Base-by-base conservation (phyloP, 768 basidiomycete species). In the Termitomyces sp. region DNA sequence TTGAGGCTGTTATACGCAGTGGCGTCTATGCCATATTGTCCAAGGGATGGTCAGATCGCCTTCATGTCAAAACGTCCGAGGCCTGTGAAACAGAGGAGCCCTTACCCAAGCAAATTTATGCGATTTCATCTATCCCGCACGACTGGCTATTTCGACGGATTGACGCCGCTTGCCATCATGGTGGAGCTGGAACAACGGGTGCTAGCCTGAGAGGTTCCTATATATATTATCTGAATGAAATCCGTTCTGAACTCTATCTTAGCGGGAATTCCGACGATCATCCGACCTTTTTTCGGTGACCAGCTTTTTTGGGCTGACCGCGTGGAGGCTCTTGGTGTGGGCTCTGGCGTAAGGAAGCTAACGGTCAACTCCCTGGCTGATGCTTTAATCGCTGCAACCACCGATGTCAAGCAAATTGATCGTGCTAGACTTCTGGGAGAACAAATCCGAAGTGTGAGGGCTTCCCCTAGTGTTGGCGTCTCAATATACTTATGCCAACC, bases 231-330 rank as follows among this genome's bases (percentile, higher is more conserved):
- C 18, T 26, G 43, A 44, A 43, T 45, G 26, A 60, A 59, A 63
- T 45, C 42, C 13, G 14, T 26, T 22, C 12, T 43, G 45, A 54
- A 48, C 2, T 16, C 10, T 49, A 48, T 57, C 61, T 8, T 64
- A 91, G 92, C 92, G 59, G 94, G 93, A 8, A 90, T 94, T 53
- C 96, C 97, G 1, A 98, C 95, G 1, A 90, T 99, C 65, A 93
- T 98, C 69, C 87, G 87, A 61, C 96, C 97, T 0, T 99, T 98
- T 81, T 99, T 98, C 65, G 96, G 97, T 2, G 95, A 98, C 70
- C 95, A 98, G 66, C 92, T 89, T 70, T 96, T 98, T 74, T 98
- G 94, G 94, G 92, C 93, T 3, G 93, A 99, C 71, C 88, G 96
- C 30, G 93, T 98, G n/a, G 94, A 97, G 70, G 93, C 94, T 2